These are phyloP conservation scores for Penicillium ucsense DNA, from an alignment of 495 filamentous ascomycete species.

Conservation along the genomic window DNA sequence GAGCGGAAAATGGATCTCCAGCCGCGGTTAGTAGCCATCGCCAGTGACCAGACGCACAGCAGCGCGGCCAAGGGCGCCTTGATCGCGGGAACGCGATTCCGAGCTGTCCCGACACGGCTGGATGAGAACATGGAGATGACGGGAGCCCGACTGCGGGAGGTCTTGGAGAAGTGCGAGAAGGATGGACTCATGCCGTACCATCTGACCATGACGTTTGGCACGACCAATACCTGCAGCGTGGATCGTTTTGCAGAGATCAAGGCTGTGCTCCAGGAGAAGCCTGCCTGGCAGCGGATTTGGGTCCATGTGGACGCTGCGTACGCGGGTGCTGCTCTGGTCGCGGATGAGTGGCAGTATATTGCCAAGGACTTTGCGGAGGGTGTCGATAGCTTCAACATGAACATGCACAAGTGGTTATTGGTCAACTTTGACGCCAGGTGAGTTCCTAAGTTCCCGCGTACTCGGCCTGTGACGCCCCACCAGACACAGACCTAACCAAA, in stretches of 20 bases:
- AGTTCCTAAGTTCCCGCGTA: background rate
- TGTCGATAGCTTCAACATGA: constrained; percentile 87
- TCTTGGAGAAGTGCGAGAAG: constrained; percentile 50
- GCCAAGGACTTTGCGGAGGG: constrained; percentile 45
- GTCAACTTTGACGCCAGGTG: constrained; percentile 85
- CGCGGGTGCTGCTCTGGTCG: constrained; percentile 75
- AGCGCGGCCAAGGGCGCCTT: constrained; percentile 80
- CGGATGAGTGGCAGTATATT: constrained; percentile 69
- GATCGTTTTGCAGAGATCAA: constrained; percentile 71
- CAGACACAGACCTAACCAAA: background rate
- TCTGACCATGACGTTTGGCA: constrained; percentile 76
- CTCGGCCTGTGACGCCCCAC: background rate
- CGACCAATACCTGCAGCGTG: constrained; percentile 78
- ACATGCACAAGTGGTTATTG: constrained; percentile 97
- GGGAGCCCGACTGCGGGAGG: constrained; percentile 44
- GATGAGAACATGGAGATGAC: constrained; percentile 65
- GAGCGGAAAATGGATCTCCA: constrained; percentile 57
- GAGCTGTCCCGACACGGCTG: constrained; percentile 49
- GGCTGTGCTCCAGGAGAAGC: constrained; percentile 50
- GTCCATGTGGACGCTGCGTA: constrained; percentile 96
- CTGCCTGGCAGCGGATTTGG: constrained; percentile 58
- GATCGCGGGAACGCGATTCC: constrained; percentile 74
- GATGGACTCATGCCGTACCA: constrained; percentile 76
- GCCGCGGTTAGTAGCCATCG: constrained; percentile 68
- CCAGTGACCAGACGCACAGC: constrained; percentile 70